Conservation (phyloP, 148 eudicot species). For the Chenopodium berlandieri region DNA sequence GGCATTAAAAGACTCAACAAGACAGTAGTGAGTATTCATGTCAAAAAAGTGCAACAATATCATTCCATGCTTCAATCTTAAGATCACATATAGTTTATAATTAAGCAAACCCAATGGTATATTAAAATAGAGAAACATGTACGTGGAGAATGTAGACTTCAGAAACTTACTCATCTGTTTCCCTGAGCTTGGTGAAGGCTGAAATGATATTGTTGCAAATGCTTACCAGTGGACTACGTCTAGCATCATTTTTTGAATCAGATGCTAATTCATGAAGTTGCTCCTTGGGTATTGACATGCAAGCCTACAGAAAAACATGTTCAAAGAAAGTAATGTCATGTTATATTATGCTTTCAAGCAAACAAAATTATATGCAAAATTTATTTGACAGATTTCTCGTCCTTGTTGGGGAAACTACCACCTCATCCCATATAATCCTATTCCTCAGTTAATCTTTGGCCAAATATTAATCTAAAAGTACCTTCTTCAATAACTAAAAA, state of each 20-base stretch:
- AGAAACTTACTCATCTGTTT: constrained; percentile 49
- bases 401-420: constrained; percentile 1
- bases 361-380: neutral
- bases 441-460: too few species aligned
- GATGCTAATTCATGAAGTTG: constrained; percentile 37
- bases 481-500: neutral
- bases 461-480: neutral
- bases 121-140: neutral
- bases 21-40: neutral
- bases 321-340: neutral
- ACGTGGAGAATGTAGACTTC: neutral
- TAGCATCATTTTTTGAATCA: constrained; percentile 33
- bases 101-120: neutral
- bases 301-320: constrained; percentile 52
- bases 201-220: constrained; percentile 56
- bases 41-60: neutral
- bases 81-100: neutral
- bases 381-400: neutral
- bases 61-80: neutral
- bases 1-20: neutral
- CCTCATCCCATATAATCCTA: neutral
- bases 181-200: constrained; percentile 59
- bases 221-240: constrained; percentile 40
- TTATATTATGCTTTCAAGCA: neutral
- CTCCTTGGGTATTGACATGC: constrained; percentile 46